Percentiles rank a stretch among this genome's conserved stretches.
Evolutionary conservation across 2,329 filamentous ascomycete genomes (phyloP).

Genomic region (Botryotinia calthae): DNA sequence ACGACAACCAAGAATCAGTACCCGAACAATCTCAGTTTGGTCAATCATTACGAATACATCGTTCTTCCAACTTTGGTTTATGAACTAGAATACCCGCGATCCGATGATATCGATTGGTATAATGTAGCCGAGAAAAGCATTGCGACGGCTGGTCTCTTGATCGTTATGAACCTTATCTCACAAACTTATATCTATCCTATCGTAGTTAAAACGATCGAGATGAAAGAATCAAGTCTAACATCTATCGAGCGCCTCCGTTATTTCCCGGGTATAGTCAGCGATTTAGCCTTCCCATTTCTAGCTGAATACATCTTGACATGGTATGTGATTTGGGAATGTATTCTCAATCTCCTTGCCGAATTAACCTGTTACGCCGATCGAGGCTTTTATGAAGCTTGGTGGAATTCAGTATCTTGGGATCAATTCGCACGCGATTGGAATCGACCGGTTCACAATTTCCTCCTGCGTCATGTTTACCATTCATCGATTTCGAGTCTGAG

Average conservation of each 20-base stretch:
- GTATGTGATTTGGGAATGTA: slow-evolving; percentile 79
- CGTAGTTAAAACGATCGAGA: slow-evolving; percentile 62
- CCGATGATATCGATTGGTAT: slow-evolving; percentile 66
- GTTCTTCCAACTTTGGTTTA: slow-evolving; percentile 75
- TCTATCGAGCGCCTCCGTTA: slow-evolving; percentile 59
- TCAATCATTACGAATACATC: slow-evolving; percentile 70
- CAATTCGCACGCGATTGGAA: slow-evolving; percentile 83
- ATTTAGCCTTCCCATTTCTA: slow-evolving; percentile 75
- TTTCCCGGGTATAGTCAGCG: slow-evolving; percentile 73
- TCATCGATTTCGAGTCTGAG: slow-evolving; percentile 71
- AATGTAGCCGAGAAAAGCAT: slow-evolving; percentile 71
- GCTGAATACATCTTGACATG: slow-evolving; percentile 71
- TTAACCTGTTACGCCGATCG: slow-evolving; percentile 74
- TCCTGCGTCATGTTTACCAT: slow-evolving; percentile 77
- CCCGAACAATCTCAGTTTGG: slow-evolving; percentile 64
- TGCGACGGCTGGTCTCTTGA: slow-evolving; percentile 69
- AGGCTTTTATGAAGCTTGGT: slow-evolving; percentile 66
- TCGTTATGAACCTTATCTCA: slow-evolving; percentile 75
- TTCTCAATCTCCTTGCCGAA: slow-evolving; percentile 74
- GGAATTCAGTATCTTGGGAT: slow-evolving; percentile 66
- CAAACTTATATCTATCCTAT: slow-evolving; percentile 77
- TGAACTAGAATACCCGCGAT: slow-evolving; percentile 74
- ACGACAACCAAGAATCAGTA: slow-evolving; percentile 53
- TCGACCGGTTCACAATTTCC: slow-evolving; percentile 71
- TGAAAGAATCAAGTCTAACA: slow-evolving; percentile 65